Conservation (phyloP, 768 basidiomycete genomes). For the Nevesoporus exiguus region DNA sequence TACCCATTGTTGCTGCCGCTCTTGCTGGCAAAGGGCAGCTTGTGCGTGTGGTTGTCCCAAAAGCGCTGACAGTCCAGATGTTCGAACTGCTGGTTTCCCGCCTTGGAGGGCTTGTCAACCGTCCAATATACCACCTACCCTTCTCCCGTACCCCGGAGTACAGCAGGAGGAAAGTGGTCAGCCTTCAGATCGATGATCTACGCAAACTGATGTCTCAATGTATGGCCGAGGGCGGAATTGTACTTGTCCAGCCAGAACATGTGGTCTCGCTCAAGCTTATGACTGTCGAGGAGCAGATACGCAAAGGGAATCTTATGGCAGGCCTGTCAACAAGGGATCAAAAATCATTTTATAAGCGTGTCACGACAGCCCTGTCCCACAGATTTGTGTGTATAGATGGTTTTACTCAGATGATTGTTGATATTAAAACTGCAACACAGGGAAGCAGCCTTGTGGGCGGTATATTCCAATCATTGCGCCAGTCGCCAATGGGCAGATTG, state of each 20-base stretch:
- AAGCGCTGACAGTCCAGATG: background rate
- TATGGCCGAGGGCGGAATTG: slow-evolving; percentile 17
- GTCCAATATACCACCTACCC: background rate
- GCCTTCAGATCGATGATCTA: background rate
- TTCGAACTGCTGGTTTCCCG: background rate
- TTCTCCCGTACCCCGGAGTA: background rate
- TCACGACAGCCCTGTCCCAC: too few species aligned
- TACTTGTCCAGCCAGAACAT: slow-evolving; percentile 52
- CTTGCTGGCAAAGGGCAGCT: background rate
- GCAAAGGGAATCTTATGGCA: too few species aligned
- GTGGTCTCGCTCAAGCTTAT: slow-evolving; percentile 48
- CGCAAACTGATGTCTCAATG: background rate
- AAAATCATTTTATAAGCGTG: too few species aligned
- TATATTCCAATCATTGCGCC: too few species aligned
- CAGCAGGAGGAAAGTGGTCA: too few species aligned
- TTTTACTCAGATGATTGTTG: too few species aligned
- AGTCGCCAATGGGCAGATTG: background rate
- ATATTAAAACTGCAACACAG: too few species aligned
- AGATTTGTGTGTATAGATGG: background rate
- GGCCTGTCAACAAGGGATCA: background rate
- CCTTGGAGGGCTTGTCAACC: background rate
- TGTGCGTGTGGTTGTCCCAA: background rate
- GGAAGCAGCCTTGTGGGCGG: too few species aligned
- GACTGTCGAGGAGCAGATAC: slow-evolving; percentile 37
- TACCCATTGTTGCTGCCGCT: background rate